Percentiles rank a stretch among this genome's conserved stretches.
Evolutionary conservation across 108 stramenopile genomes (phyloP).

Genomic region (Conticribra guillardii): DNA sequence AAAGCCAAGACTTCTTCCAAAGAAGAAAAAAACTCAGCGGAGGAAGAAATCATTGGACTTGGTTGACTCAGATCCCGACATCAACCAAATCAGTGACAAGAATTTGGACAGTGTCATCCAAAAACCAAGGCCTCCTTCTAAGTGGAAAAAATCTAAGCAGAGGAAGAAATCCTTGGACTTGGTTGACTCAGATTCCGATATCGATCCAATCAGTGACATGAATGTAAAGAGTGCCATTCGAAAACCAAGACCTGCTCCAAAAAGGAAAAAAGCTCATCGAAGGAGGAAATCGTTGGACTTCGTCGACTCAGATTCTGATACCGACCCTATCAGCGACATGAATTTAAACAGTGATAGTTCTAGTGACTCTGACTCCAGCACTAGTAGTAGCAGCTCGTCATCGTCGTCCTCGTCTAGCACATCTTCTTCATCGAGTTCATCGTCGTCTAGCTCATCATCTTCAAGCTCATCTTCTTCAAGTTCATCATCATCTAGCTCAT

Average conservation of each 20-base stretch:
- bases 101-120: not conserved
- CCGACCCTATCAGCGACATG: not conserved
- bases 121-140: too few species aligned
- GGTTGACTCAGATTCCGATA: too few species aligned
- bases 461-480: conserved; percentile 33
- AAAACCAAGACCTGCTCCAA: not conserved
- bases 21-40: too few species aligned
- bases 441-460: conserved; percentile 21
- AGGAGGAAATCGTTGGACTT: conserved; percentile 20
- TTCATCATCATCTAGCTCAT: conserved; percentile 14
- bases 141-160: too few species aligned
- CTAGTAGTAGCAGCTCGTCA: conserved; percentile 9
- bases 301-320: not conserved
- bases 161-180: too few species aligned
- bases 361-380: conserved; percentile 34
- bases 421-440: conserved; percentile 17
- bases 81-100: too few species aligned
- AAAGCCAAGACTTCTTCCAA: too few species aligned
- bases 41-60: too few species aligned
- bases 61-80: too few species aligned
- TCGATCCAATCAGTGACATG: too few species aligned
- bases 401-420: conserved; percentile 26
- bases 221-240: not conserved
- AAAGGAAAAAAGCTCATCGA: conserved; percentile 1
- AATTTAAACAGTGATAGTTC: not conserved